Evolutionary conservation across 2,329 filamentous ascomycete genomes (phyloP), one percentile per base, ranked within the genome.

Genomic region (Samsoniella hepiali): DNA sequence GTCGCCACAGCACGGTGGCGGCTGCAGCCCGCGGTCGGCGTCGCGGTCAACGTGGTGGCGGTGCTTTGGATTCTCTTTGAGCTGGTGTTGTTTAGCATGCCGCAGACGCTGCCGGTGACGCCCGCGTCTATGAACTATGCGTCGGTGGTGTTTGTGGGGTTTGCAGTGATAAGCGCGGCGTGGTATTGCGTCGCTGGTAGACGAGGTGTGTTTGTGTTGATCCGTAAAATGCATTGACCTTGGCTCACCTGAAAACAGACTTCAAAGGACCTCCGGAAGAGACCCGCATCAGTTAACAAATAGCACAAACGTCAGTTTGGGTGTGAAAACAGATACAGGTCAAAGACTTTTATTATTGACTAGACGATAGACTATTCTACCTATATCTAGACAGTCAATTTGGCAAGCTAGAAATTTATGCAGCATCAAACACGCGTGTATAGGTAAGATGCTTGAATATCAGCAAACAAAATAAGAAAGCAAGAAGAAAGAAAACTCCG

Each of bases 81-180:
- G 68, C 66, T 82, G 38, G 76, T 84, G 2, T 68, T 86, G 3
- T 86, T 86, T 70, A 82, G 78, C 62, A 82, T 84, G 79, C 82
- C 82, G 0, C 77, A 77, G 1, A 75, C 75, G 3, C 65, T 82
- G 56, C 81, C 82, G 0, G 79, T 82, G 15, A 81, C 76, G 1
- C 67, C 72, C 9, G 73, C 73, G 1, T 77, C 74, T 47, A 84
- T 84, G 81, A 84, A 86, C 66, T 87, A 87, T 68, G 82, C 83
- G 2, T 78, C 77, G 49, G 84, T 86, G 1, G 84, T 88, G 2
- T 81, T 87, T 65, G 77, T 82, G 0, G 82, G 81, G 0, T 83
- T 85, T 63, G 73, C 78, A 68, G 69, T 69, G 3, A 72, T 84
- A 36, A 76, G 77, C 22, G 79, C 75, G 0, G 66, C 76, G 7